Conservation (phyloP, 2,329 filamentous ascomycete genomes). For the Penicillium sp. region DNA sequence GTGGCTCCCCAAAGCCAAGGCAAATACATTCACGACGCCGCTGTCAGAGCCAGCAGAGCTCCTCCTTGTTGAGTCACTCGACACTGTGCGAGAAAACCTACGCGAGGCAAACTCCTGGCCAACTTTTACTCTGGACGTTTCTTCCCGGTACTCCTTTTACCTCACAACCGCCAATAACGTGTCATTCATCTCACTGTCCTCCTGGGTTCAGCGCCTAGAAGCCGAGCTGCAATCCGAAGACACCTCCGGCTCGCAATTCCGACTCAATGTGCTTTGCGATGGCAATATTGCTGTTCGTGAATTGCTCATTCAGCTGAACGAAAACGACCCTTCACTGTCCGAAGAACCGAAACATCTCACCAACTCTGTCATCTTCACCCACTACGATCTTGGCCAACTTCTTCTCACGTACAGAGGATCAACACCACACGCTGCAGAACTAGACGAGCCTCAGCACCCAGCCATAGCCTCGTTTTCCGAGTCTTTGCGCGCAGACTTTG, state of each 20-base stretch:
- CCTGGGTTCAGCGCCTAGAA: constrained; percentile 56
- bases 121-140: constrained; percentile 53
- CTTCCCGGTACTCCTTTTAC: constrained; percentile 57
- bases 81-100: constrained; percentile 32
- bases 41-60: constrained; percentile 41
- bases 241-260: constrained; percentile 52
- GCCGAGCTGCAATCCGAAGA: constrained; percentile 53
- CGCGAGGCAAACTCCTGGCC: constrained; percentile 40
- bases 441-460: constrained; percentile 45
- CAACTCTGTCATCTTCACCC: constrained; percentile 51
- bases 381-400: constrained; percentile 56
- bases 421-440: constrained; percentile 48
- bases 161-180: constrained; percentile 54
- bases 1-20: constrained; percentile 54
- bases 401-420: constrained; percentile 49
- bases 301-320: constrained; percentile 41
- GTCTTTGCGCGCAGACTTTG: constrained; percentile 23
- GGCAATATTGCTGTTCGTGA: constrained; percentile 48
- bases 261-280: constrained; percentile 54
- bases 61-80: constrained; percentile 42
- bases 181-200: constrained; percentile 52
- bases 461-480: constrained; percentile 27
- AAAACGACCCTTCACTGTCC: constrained; percentile 20
- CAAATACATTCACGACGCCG: constrained; percentile 39
- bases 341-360: constrained; percentile 37